phyloP scores from a whole-genome alignment of 2,329 filamentous ascomycete species.

The Ceratocystis variospora region DNA sequence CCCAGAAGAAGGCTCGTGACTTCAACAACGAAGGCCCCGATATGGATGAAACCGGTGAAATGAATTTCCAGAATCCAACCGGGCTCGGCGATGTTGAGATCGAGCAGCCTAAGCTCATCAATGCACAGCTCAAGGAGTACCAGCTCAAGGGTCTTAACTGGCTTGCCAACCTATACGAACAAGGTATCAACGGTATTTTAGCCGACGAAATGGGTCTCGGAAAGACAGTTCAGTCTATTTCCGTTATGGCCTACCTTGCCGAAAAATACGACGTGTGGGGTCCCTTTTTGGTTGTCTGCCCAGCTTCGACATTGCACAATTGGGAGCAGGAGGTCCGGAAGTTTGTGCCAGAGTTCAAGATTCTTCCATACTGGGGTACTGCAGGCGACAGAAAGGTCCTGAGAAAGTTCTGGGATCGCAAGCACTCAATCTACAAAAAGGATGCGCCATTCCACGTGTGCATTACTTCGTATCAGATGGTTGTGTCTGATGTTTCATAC shows the following conservation, averaged over 20 bases:
- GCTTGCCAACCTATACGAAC: constrained; percentile 97
- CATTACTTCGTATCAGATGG: constrained; percentile 91
- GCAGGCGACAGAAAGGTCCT: constrained; percentile 89
- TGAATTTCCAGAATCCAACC: constrained; percentile 99
- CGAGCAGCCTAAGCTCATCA: constrained; percentile 84
- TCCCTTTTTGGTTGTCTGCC: constrained; percentile 90
- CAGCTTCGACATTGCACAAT: constrained; percentile 92
- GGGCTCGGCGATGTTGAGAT: constrained; percentile 90
- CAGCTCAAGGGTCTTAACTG: constrained; percentile 98
- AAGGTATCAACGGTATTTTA: constrained; percentile 97
- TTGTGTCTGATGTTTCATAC: constrained; percentile 89
- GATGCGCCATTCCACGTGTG: constrained; percentile 92
- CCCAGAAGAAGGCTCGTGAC: constrained; percentile 78
- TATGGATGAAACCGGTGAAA: constrained; percentile 83
- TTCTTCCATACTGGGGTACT: constrained; percentile 93
- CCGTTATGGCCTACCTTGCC: constrained; percentile 95
- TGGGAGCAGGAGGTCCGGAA: constrained; percentile 97
- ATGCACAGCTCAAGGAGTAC: constrained; percentile 92
- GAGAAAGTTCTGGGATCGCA: constrained; percentile 97
- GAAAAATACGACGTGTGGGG: constrained; percentile 98
- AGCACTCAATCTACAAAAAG: constrained; percentile 87
- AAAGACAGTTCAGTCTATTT: constrained; percentile 97
- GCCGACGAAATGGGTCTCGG: constrained; percentile 99
- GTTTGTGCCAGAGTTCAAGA: constrained; percentile 90
- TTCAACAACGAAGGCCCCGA: constrained; percentile 67